These are phyloP conservation scores for Phytophthora citrophthora DNA, from an alignment of 352 stramenopile genomes.

Conservation along the genomic window DNA sequence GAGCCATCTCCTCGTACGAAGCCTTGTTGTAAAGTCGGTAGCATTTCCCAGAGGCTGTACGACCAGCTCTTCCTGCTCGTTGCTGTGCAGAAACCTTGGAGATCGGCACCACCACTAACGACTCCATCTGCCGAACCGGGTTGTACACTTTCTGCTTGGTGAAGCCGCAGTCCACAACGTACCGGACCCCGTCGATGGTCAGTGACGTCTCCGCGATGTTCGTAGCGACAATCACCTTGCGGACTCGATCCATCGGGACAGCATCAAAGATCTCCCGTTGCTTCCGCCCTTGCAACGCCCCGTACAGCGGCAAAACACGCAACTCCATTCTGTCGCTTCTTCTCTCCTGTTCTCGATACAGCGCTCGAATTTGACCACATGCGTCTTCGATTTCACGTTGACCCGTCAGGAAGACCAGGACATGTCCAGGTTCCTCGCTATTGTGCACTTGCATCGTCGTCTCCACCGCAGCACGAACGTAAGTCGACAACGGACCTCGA, in stretches of 20 bases:
- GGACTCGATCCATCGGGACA: constrained; percentile 72
- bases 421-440: constrained; percentile 74
- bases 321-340: constrained; percentile 52
- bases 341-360: constrained; percentile 34
- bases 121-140: constrained; percentile 73
- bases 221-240: constrained; percentile 91
- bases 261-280: constrained; percentile 95
- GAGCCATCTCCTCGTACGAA: constrained; percentile 96
- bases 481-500: constrained; percentile 64
- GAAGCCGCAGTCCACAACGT: constrained; percentile 82
- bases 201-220: constrained; percentile 98
- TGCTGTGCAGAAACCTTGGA: constrained; percentile 95
- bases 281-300: constrained; percentile 90
- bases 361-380: constrained; percentile 83
- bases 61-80: constrained; percentile 94
- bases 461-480: constrained; percentile 73
- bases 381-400: constrained; percentile 94
- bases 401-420: constrained; percentile 96
- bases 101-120: constrained; percentile 94
- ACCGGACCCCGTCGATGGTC: constrained; percentile 97
- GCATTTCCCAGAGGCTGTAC: constrained; percentile 97
- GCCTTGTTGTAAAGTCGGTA: constrained; percentile 98
- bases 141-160: constrained; percentile 95
- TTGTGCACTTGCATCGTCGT: constrained; percentile 82
- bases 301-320: constrained; percentile 94